phyloP scores from a whole-genome alignment of 2,329 filamentous ascomycete species.

The Colletotrichum sp. region DNA sequence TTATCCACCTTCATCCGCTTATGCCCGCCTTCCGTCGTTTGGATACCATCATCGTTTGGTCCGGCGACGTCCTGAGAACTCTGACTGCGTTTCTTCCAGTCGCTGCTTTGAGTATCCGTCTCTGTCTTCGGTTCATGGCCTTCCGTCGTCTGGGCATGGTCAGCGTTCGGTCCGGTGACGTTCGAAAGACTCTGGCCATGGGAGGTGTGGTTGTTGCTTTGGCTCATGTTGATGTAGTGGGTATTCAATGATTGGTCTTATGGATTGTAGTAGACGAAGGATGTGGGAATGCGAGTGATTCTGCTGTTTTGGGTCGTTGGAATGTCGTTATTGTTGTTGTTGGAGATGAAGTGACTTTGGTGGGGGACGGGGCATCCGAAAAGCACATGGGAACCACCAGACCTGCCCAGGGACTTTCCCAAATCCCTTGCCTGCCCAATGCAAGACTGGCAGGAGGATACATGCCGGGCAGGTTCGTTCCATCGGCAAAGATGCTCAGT shows the following conservation, averaged over 20 bases:
- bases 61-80: background rate
- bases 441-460: background rate
- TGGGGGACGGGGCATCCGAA: background rate
- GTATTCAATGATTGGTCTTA: background rate
- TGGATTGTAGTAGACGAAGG: background rate
- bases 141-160: background rate
- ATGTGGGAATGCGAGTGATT: background rate
- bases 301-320: background rate
- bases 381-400: background rate
- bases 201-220: background rate
- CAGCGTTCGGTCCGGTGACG: background rate
- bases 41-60: background rate
- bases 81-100: background rate
- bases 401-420: background rate
- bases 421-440: background rate
- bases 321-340: background rate
- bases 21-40: background rate
- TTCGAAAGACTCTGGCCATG: background rate
- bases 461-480: background rate
- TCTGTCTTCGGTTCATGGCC: background rate
- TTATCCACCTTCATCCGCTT: background rate
- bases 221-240: background rate
- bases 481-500: background rate
- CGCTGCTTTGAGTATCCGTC: background rate
- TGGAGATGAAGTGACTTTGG: background rate